Evolutionary conservation across 805 yeast genomes (phyloP), one percentile per base, ranked within the genome.

Genomic region (Cyberlindnera amylophila): DNA sequence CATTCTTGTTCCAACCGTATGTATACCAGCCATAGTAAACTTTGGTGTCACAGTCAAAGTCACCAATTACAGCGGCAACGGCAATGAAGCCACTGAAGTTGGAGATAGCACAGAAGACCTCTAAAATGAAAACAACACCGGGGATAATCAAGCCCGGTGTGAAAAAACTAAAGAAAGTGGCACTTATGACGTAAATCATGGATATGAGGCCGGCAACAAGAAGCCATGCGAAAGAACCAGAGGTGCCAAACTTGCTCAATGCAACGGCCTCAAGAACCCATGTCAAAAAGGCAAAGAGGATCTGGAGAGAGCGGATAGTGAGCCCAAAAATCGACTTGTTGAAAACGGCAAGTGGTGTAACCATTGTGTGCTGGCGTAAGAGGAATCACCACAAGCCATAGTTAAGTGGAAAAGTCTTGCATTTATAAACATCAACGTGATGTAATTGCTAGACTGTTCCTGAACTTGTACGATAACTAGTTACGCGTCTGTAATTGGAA

Each of bases 41-140:
- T 21, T 4, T 13, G 10, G 13, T 31, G 16, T 29, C 26, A 15
- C 56, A 52, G 21, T 38, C 30, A 10, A n/a, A 26, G 4, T 32
- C 42, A 14, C 55, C 57, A 27, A 42, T 35, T 11, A 37, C 23
- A 6, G 53, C 46, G 7, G 55, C 55, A 29, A 44, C 36, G 4
- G 49, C 49, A 27, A 53, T 50, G 38, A 53, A 53, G 1, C 47
- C 42, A 19, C 49, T 43, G 36, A 53, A 53, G 48, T 49, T 47
- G 16, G 43, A 33, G 7, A 53, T 4, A 4, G 50, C 47, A 1
- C 45, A 38, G n/a, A 47, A 7, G 2, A 34, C 35, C 21, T 53
- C 57, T 18, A 46, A 27, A 3, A 47, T 28, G 7, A 50, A 3
- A 3, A 47, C 23, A 4, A 41, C 47, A 16, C 57, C 57, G 12